Percentiles rank a stretch among this genome's conserved stretches.
phyloP scores from a whole-genome alignment of 306 rosid genomes.

The Nissolia schottii region DNA sequence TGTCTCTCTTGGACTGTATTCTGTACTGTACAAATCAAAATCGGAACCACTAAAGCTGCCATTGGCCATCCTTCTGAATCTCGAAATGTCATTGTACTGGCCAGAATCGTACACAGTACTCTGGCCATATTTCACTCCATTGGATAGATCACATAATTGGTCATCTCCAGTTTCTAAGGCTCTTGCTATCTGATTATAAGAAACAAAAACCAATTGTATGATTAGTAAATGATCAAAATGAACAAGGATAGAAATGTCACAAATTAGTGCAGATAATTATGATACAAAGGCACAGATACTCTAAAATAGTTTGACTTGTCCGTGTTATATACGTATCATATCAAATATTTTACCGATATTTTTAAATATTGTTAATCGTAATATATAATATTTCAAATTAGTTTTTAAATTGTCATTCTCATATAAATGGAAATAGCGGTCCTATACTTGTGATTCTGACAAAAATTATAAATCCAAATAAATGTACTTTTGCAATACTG shows the following conservation, averaged over 20 bases:
- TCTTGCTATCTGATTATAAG: conserved; percentile 74
- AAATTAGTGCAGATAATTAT: neutral
- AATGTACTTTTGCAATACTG: no score
- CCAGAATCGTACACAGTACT: conserved; percentile 70
- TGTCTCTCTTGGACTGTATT: conserved; percentile 37
- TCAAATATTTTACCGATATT: no score
- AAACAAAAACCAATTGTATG: neutral
- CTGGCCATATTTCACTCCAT: conserved; percentile 87
- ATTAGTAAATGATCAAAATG: neutral
- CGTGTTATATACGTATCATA: no score
- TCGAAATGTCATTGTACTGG: conserved; percentile 57
- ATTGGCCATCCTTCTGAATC: conserved; percentile 56
- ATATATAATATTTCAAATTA: no score
- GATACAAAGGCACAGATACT: no score
- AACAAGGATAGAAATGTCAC: neutral
- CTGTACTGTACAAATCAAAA: conserved; percentile 39
- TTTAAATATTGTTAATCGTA: no score
- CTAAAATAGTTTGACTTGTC: no score
- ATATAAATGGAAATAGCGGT: no score
- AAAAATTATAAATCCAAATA: no score
- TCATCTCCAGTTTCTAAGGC: conserved; percentile 67
- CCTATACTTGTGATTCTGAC: no score
- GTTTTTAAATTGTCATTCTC: no score
- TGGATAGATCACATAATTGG: conserved; percentile 61
- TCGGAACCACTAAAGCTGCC: conserved; percentile 46